Conservation (phyloP, 2,329 filamentous ascomycete genomes). For the Drechslerella dactyloides region DNA sequence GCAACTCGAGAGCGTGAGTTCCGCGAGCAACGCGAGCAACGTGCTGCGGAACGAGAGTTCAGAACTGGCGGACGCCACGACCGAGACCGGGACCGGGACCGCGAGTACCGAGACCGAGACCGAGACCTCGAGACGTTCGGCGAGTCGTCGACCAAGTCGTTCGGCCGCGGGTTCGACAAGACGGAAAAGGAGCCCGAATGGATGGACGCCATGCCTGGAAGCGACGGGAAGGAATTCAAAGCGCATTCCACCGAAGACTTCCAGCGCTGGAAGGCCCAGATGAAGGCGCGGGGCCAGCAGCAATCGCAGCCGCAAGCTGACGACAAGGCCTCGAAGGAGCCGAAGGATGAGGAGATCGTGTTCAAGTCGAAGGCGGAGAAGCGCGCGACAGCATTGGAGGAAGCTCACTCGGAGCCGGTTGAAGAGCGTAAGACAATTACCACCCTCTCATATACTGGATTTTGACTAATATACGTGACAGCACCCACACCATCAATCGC, state of each 20-base stretch:
- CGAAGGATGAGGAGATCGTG: slow-evolving; percentile 45
- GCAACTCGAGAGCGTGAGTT: slow-evolving; percentile 38
- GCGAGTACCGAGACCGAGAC: slow-evolving; percentile 51
- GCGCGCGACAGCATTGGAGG: slow-evolving; percentile 41
- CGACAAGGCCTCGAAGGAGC: slow-evolving; percentile 43
- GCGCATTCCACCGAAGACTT: slow-evolving; percentile 64
- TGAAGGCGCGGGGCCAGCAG: slow-evolving; percentile 59
- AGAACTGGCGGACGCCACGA: slow-evolving; percentile 56
- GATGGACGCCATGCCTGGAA: slow-evolving; percentile 59
- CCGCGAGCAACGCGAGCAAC: slow-evolving; percentile 43
- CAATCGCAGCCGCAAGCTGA: slow-evolving; percentile 15
- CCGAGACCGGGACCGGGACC: slow-evolving; percentile 52
- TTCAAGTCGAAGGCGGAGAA: slow-evolving; percentile 49
- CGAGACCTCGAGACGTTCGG: slow-evolving; percentile 40
- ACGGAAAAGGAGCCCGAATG: slow-evolving; percentile 64
- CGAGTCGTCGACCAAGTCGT: slow-evolving; percentile 32
- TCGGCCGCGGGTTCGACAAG: slow-evolving; percentile 52
- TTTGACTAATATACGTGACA: slow-evolving; percentile 21
- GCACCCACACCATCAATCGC: slow-evolving; percentile 56
- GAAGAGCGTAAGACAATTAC: slow-evolving; percentile 38
- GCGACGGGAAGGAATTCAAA: slow-evolving; percentile 58
- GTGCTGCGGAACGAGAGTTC: slow-evolving; percentile 43
- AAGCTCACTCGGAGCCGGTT: slow-evolving; percentile 28
- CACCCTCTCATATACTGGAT: neutral
- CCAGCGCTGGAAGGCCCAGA: slow-evolving; percentile 65